Base-by-base conservation (phyloP, 2,329 filamentous ascomycete species). In the Akanthomyces dipterigenus region DNA sequence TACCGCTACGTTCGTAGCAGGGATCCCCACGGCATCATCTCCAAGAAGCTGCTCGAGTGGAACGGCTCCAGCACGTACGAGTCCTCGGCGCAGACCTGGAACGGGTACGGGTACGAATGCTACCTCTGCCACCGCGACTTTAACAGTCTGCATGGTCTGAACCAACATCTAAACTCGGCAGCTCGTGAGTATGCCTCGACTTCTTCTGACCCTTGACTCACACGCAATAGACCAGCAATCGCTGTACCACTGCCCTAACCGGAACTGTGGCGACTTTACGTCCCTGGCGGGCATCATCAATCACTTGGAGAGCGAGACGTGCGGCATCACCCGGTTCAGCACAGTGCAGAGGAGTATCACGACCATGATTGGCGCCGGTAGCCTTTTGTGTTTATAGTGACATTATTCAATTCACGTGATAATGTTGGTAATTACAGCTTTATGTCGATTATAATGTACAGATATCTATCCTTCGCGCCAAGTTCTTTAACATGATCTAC, bases 131-230 rank as follows among this genome's bases (percentile, higher is more conserved):
- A 78, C 24, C 70, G 71, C 11, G 31, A 66, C 0, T 88, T 84
- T 63, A 56, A 28, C 0, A 61, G 54, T 0, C 58, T 75, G 0
- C 14, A 46, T 0, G 65, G 66, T 0, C 73, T 88, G 3, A 80
- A 82, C 53, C 72, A 77, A 58, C 84, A 88, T 65, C 68, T 88
- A 1, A 77, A 76, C 43, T 87, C 84, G 0, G 73, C 79, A 0
- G 70, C 54, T 11, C 69, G 59, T 61, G 40, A 60, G 48, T 51
- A n/a, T 3, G 14, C 2, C 16, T 22, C 43, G 20, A 7, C 14
- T 20, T 9, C 18, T 34, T 49, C 3, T 11, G 7, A n/a, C n/a
- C 22, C 22, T 18, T 11, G 16, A 45, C 55, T 49, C 7, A 48
- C 20, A 20, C n/a, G 2, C 8, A n/a, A 57, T 58, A 78, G 63